Evolutionary conservation across 1,284 basidiomycete genomes (phyloP).

Genomic region (Ganoderma lingzhi): DNA sequence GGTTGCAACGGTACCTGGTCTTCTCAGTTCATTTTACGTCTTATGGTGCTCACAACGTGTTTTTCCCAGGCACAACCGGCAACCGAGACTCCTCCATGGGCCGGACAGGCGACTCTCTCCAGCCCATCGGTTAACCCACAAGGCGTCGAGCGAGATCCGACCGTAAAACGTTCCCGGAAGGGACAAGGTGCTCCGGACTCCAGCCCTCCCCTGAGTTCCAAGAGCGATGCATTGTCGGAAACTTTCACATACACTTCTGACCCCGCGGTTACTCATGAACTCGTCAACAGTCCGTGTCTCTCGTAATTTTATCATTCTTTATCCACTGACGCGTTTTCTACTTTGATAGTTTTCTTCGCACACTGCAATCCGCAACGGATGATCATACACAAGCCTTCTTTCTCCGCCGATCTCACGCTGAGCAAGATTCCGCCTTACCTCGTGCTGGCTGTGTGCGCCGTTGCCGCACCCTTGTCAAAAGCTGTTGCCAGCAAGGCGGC

Average conservation of each 20-base stretch:
- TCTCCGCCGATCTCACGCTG: slow-evolving; percentile 67
- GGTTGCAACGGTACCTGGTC: slow-evolving; percentile 27
- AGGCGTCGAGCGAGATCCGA: slow-evolving; percentile 33
- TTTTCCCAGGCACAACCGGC: slow-evolving; percentile 24
- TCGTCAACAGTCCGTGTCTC: slow-evolving; percentile 69
- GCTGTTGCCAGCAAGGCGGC: slow-evolving; percentile 65
- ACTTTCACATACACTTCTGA: slow-evolving; percentile 50
- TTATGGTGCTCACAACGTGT: not conserved
- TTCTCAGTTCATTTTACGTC: slow-evolving; percentile 18
- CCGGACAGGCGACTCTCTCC: slow-evolving; percentile 27
- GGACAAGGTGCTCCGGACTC: slow-evolving; percentile 30
- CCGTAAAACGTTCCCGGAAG: slow-evolving; percentile 34
- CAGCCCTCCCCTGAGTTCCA: slow-evolving; percentile 37
- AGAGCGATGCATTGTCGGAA: slow-evolving; percentile 44
- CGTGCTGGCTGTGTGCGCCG: slow-evolving; percentile 74
- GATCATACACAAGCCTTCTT: slow-evolving; percentile 79
- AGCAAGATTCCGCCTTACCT: slow-evolving; percentile 73
- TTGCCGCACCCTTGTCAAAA: slow-evolving; percentile 77
- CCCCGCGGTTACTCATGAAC: slow-evolving; percentile 70
- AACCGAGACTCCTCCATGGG: slow-evolving; percentile 28
- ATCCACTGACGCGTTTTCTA: not conserved
- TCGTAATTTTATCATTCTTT: slow-evolving; percentile 22
- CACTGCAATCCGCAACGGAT: slow-evolving; percentile 79
- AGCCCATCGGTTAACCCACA: slow-evolving; percentile 29
- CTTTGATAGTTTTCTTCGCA: slow-evolving; percentile 74